Evolutionary conservation across 2,329 filamentous ascomycete genomes (phyloP), one percentile per base, ranked within the genome.

Genomic region (Phyllosticta capitalensis): DNA sequence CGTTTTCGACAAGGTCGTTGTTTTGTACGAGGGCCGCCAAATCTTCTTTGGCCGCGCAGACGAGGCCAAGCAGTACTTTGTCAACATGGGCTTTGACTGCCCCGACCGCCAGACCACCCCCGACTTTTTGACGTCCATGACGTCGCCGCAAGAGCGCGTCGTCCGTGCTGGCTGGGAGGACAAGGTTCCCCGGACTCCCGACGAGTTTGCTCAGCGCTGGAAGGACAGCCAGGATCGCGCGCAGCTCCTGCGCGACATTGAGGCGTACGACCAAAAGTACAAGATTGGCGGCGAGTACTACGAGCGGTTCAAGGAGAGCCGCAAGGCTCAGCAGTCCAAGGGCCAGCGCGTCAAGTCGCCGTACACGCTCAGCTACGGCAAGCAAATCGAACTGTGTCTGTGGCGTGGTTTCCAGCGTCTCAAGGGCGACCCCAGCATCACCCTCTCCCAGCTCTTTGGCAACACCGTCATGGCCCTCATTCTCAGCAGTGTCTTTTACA

Each of bases 401-500:
- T 83, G 83, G 75, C 86, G 91, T 67, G 90, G 88, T 9, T 92
- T 85, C 76, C 82, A 83, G 67, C 83, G 90, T 59, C 77, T 95
- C 4, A 77, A 76, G 49, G 88, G 86, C 56, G 89, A 95, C 67
- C 83, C 85, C 22, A 85, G 81, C 67, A 72, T 90, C 64, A 87
- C 86, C 0, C 64, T 89, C 21, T 83, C 83, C 45, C 78, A 83
- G 58, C 77, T 83, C 4, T 76, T 88, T 57, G 86, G 83, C 62
- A 92, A 92, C 70, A 79, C 84, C 54, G 72, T 82, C 63, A 87
- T 91, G 80, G 80, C 87, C 58, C 76, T 95, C 61, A 86, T 95
- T 67, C 81, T 95, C 58, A 78, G 86, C 60, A 86, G 84, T 62
- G 83, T 95, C 64, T 95, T 92, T 73, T 95, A 83, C 77, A 86